phyloP scores from a whole-genome alignment of 257 asterid species.

The Coffea canephora region DNA sequence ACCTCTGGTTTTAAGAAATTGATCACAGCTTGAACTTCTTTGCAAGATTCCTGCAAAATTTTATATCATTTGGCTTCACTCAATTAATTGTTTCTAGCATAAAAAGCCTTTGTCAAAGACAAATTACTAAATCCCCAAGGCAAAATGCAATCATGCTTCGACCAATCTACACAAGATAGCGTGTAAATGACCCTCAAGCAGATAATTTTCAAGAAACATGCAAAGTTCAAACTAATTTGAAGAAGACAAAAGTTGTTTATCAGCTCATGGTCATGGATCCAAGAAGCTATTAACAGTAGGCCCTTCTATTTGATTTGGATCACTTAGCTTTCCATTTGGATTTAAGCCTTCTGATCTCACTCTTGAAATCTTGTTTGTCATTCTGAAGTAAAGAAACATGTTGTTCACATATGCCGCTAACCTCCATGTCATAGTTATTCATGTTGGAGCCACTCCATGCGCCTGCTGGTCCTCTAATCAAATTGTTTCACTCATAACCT shows the following conservation, averaged over 20 bases:
- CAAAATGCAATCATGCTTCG: neutral
- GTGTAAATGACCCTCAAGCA: neutral
- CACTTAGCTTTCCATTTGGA: neutral
- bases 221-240: neutral
- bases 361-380: neutral
- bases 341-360: neutral
- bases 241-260: neutral
- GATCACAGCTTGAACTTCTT: slow-evolving; percentile 78
- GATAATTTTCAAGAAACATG: neutral
- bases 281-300: neutral
- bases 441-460: neutral
- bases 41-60: slow-evolving; percentile 69
- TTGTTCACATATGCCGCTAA: neutral
- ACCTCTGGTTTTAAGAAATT: slow-evolving; percentile 83
- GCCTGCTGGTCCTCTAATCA: neutral
- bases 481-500: neutral
- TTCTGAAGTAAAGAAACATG: neutral
- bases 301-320: neutral
- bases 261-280: too few relatives aligned
- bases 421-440: neutral
- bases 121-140: neutral
- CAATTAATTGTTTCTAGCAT: neutral
- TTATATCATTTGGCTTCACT: neutral
- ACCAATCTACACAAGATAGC: neutral
- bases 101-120: neutral